Base-by-base conservation (phyloP, 306 rosid species). In the Trifolium dubium region DNA sequence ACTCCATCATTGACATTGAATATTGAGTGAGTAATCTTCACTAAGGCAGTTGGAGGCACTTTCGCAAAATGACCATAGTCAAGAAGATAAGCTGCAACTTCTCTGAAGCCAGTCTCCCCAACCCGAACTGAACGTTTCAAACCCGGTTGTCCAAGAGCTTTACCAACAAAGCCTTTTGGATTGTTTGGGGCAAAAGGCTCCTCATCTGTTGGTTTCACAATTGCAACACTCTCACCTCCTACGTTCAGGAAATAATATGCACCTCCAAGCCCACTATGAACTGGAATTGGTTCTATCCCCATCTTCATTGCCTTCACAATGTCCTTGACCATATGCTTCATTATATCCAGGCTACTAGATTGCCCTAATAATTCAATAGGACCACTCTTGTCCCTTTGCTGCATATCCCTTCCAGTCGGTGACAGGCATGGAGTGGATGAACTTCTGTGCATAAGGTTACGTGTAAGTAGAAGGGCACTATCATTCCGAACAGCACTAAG, bases 101-200 rank as follows among this genome's bases (percentile, higher is more conserved):
- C 99, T 71, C 99, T 90, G 64, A 89, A 87, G 60, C 97, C 99
- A 0, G 99, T 94, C 83, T 94, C 99, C 76, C 99, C 99, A 6
- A 94, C 96, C 80, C 99, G 89, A 64, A 94, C 97, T 0, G 99
- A 94, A 1, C 89, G 89, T 72, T 94, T 94, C 79, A 94, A 76
- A 17, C 99, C 99, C 0, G 99, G 99, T 73, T 94, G 97, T 71
- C 99, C 99, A 60, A 94, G 93, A 30, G 99, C 88, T 80, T 89
- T 94, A 12, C 99, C 99, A 34, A 94, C 95, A 83, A 89, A 94
- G 2, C 99, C 97, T 79, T 94, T 94, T 0, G 99, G 99, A 78
- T 94, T 94, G 74, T 94, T 94, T 0, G 99, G 99, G 5, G 97
- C 99, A 86, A 92, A 94, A 75, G 99, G 99, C 73, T 94, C 99